These are phyloP conservation scores for Ceratorhiza oryzae-sativae DNA, from an alignment of 1,284 basidiomycete species.

Conservation along the genomic window DNA sequence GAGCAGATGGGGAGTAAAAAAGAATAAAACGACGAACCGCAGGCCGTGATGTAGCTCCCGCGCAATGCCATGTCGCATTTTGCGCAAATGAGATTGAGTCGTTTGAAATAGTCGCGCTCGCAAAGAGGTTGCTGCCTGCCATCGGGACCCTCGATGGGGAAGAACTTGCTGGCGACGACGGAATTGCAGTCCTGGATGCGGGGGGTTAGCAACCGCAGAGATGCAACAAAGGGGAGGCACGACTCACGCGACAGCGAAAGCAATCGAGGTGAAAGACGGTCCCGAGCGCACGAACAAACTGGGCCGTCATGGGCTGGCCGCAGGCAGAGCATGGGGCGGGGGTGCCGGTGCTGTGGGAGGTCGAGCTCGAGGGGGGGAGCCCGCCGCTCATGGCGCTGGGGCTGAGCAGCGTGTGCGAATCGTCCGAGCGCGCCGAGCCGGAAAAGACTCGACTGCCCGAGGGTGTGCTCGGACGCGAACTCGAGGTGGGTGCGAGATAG, in stretches of 20 bases:
- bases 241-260: conserved; percentile 42
- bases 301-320: conserved; percentile 71
- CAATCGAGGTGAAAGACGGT: conserved; percentile 66
- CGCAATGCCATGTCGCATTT: conserved; percentile 94
- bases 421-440: conserved; percentile 28
- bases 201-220: conserved; percentile 33
- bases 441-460: conserved; percentile 2
- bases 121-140: conserved; percentile 92
- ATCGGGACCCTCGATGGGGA: conserved; percentile 90
- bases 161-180: conserved; percentile 98
- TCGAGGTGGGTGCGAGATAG: conserved; percentile 15
- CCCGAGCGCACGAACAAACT: conserved; percentile 94
- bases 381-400: conserved; percentile 23
- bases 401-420: conserved; percentile 35
- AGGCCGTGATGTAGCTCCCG: conserved; percentile 98
- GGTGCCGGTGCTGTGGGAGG: conserved; percentile 14
- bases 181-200: conserved; percentile 86
- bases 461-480: conserved; percentile 29
- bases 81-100: conserved; percentile 94
- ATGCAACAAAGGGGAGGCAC: conserved; percentile 37
- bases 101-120: conserved; percentile 96
- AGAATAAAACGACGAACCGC: conserved; percentile 72
- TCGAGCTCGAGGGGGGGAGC: conserved; percentile 6
- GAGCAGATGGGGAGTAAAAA: conserved; percentile 2
- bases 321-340: conserved; percentile 43